Base-by-base conservation (phyloP, 805 yeast species). In the Barnettozyma salicaria region DNA sequence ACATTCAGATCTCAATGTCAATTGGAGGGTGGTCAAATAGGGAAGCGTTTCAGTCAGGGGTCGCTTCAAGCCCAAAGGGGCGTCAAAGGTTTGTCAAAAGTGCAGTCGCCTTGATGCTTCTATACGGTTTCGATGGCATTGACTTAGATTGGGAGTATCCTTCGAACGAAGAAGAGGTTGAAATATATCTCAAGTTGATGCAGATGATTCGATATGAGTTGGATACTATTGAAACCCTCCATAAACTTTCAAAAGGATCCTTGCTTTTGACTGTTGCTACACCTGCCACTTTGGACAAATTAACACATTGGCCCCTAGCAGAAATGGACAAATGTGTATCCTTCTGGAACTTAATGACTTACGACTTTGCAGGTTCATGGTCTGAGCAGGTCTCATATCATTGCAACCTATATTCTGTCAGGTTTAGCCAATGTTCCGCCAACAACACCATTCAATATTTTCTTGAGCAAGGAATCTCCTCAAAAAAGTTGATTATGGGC, bases 81-180 rank as follows among this genome's bases (percentile, higher is more conserved):
- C 55, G 64, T 0, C 68, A 72, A 39, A 55, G 56, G 17, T 85
- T 89, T 55, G 71, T 77, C 3, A 34, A 52, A 1, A 65, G 80
- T 1, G 62, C 78, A 1, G 63, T 74, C 1, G 55, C 59, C 0
- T 57, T 73, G 18, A 64, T 86, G 55, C 39, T 58, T 2, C 59
- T 67, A 30, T 72, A 74, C 53, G 80, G 82, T 0, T 78, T 92
- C 52, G 97, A 92, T 56, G 97, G 98, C 0, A 63, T 90, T 31
- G 97, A 92, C 58, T 62, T 90, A 20, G 98, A 90, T 60, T 90
- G 96, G 96, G 98, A 90, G 59, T 90, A 78, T 51, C 96, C 96
- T 1, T 54, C 58, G 7, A 65, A 56, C 28, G 19, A 64, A 76
- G 28, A 30, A 12, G 1, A 64, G 52, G 22, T 53, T 83, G 38